Percentiles rank a stretch among this genome's conserved stretches.
These are phyloP conservation scores for Capronia coronata DNA, from an alignment of 2,329 filamentous ascomycete genomes.

Conservation along the genomic window DNA sequence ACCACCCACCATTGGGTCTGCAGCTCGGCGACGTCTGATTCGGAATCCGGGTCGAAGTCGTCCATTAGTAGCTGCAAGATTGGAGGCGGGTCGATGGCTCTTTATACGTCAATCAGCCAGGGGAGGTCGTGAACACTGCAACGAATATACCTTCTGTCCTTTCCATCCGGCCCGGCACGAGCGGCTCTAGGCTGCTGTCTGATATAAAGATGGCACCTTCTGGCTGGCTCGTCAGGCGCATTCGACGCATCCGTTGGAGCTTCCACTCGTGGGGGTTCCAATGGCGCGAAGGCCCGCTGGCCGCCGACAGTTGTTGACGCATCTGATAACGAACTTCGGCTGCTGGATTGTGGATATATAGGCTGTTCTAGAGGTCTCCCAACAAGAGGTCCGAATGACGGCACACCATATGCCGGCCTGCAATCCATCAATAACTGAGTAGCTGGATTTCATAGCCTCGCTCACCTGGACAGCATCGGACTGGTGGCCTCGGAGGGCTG, in stretches of 20 bases:
- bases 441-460: neutral
- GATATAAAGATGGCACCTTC: slow-evolving; percentile 38
- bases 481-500: neutral
- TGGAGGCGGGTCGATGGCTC: slow-evolving; percentile 43
- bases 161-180: slow-evolving; percentile 42
- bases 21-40: slow-evolving; percentile 34
- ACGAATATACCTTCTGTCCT: slow-evolving; percentile 40
- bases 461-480: neutral
- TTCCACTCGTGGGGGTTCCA: neutral
- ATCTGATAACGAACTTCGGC: slow-evolving; percentile 1
- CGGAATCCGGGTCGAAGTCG: slow-evolving; percentile 38
- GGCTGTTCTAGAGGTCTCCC: slow-evolving; percentile 18
- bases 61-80: slow-evolving; percentile 43
- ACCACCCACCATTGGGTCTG: slow-evolving; percentile 39
- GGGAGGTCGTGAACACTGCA: slow-evolving; percentile 23
- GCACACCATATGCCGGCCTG: neutral
- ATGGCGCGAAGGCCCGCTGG: neutral
- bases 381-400: neutral
- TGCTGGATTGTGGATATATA: neutral
- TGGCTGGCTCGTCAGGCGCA: neutral
- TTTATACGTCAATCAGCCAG: slow-evolving; percentile 33
- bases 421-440: neutral
- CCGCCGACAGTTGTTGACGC: neutral
- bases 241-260: neutral
- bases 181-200: slow-evolving; percentile 44